A percentile compares a stretch with the other conserved stretches of the same genome.
These are phyloP conservation scores for Mycena metata DNA, from an alignment of 768 basidiomycete genomes.

Conservation along the genomic window DNA sequence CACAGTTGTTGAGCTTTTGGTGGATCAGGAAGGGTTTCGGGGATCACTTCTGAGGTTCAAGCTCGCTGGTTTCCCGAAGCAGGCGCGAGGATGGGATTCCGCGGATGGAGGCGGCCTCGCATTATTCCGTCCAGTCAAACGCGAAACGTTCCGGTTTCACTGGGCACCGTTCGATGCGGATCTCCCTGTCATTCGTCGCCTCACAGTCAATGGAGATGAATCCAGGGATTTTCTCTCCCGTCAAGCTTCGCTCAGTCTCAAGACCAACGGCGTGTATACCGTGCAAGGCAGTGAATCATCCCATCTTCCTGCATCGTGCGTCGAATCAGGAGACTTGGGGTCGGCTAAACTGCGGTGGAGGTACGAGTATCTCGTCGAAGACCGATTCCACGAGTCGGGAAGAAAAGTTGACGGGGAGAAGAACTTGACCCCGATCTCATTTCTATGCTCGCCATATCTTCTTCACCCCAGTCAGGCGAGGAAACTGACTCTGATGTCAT, in stretches of 20 bases:
- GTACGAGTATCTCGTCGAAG: conserved; percentile 83
- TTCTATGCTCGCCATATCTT: conserved; percentile 80
- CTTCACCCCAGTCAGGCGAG: conserved; percentile 74
- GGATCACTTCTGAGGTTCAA: conserved; percentile 70
- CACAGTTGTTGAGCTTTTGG: conserved; percentile 70
- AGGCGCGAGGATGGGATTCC: conserved; percentile 46
- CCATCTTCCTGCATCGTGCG: conserved; percentile 39
- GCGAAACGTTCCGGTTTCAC: conserved; percentile 78
- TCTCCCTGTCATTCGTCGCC: conserved; percentile 76
- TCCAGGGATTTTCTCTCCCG: conserved; percentile 81
- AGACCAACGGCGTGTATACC: conserved; percentile 80
- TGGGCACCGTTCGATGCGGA: conserved; percentile 73
- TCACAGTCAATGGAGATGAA: conserved; percentile 77
- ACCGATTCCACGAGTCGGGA: conserved; percentile 61
- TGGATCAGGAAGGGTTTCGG: conserved; percentile 90
- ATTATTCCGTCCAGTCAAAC: conserved; percentile 73
- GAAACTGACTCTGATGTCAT: conserved; percentile 69
- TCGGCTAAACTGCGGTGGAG: conserved; percentile 71
- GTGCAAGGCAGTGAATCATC: conserved; percentile 75
- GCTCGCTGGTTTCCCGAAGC: conserved; percentile 64
- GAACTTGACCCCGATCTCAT: conserved; percentile 77
- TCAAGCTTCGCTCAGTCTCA: conserved; percentile 78
- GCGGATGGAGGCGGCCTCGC: conserved; percentile 60
- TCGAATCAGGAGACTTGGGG: conserved; percentile 39
- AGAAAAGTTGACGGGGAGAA: conserved; percentile 76